Base-by-base conservation (phyloP, 2,329 filamentous ascomycete species). In the Ascochyta lentis region DNA sequence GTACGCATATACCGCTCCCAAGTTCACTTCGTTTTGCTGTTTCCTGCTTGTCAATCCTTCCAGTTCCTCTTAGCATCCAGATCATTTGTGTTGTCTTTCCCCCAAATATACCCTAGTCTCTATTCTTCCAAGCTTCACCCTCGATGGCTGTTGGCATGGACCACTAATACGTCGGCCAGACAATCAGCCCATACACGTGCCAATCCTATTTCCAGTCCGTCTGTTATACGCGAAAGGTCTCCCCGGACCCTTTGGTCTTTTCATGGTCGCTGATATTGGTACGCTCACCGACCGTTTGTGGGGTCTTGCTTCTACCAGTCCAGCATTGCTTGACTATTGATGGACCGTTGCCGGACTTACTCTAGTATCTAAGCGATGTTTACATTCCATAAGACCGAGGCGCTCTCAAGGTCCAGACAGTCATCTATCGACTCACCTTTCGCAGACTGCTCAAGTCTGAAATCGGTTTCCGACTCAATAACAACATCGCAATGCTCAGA, bases 321-420 rank as follows among this genome's bases (percentile, higher is more conserved):
- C 56, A 68, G 60, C 61, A 66, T 60, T 61, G 60, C 60, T 56
- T 59, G 51, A 60, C 49, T 35, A 50, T 58, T 64, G 58, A 64
- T 69, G 66, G 60, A 48, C 43, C 38, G 31, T 61, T 59, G 58
- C 50, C 49, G 26, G 35, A 49, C 42, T 39, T 45, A 51, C 56
- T 41, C 46, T 38, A 55, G 54, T 52, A 48, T 10, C 48, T 43
- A 59, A 60, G 59, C 65, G 29, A 76, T 76, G 74, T 75, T 76
- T 59, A 57, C 66, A 27, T 75, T 73, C 45, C 71, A 75, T 67
- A 75, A 74, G 57, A 71, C 52, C 60, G 70, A 69, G 52, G 57
- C 61, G 7, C 37, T 61, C 37, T 62, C 68, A 33, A 67, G 60
- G 53, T 75, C 71, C 26, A 68, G 67, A 50, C 71, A 72, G 51